A percentile compares a stretch with the other conserved stretches of the same genome.
phyloP scores from a whole-genome alignment of 345 rosid genomes.

The Ailanthus altissimus region DNA sequence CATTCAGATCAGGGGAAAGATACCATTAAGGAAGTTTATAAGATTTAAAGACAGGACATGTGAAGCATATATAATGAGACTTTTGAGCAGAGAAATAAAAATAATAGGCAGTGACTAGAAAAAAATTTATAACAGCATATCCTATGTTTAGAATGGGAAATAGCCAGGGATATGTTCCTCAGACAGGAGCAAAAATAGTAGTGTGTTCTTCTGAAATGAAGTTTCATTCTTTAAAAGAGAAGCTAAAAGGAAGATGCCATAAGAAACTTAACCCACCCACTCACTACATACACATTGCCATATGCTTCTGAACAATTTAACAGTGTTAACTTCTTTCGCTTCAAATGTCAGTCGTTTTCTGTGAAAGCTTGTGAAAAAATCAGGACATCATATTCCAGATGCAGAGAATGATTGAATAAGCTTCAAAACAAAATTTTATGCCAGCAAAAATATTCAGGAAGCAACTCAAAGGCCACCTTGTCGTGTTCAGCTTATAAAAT shows the following conservation, averaged over 20 bases:
- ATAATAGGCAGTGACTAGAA: neutral
- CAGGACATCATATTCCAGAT: neutral
- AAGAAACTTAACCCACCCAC: neutral
- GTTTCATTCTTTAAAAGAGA: neutral
- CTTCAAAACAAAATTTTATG: neutral
- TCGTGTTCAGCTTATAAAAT: neutral
- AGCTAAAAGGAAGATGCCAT: neutral
- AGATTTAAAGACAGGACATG: neutral
- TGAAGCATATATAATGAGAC: neutral
- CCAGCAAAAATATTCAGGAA: neutral
- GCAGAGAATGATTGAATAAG: neutral
- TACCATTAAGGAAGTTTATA: neutral
- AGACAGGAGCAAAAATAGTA: neutral
- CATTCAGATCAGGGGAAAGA: neutral
- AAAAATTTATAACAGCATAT: neutral
- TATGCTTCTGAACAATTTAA: neutral
- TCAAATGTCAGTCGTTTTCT: neutral
- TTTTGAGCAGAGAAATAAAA: neutral
- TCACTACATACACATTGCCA: neutral
- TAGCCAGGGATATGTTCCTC: neutral
- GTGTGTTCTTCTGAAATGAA: neutral
- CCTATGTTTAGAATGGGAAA: neutral
- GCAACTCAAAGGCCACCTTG: slow-evolving; percentile 4
- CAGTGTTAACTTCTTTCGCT: neutral
- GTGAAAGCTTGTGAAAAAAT: neutral